Evolutionary conservation across 2,329 filamentous ascomycete species (phyloP).

Genomic region (Beauveria sp.): DNA sequence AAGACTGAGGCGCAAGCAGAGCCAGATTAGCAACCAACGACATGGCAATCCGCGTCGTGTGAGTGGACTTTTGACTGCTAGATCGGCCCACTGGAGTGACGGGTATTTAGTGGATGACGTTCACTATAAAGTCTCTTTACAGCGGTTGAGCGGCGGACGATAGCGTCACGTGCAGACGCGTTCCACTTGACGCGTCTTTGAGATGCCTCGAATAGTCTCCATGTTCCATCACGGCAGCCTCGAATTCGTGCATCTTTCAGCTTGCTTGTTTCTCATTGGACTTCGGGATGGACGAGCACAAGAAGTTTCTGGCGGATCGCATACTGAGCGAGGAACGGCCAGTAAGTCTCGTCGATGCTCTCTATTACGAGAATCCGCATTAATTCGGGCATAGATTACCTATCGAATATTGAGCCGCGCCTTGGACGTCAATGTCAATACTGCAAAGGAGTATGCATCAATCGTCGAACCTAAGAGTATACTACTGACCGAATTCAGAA

Average conservation of each 20-base stretch:
- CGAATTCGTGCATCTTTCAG: neutral
- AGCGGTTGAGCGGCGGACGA: neutral
- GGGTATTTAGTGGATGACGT: neutral
- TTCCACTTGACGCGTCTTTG: slow-evolving; percentile 7
- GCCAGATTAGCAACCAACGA: neutral
- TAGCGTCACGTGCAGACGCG: slow-evolving; percentile 9
- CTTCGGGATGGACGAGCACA: slow-evolving; percentile 51
- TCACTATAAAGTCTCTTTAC: neutral
- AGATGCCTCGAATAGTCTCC: neutral
- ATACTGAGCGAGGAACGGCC: slow-evolving; percentile 69
- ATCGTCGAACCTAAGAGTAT: slow-evolving; percentile 38
- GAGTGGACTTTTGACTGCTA: neutral
- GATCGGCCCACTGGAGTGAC: neutral
- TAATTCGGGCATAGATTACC: slow-evolving; percentile 54
- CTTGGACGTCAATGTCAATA: slow-evolving; percentile 75
- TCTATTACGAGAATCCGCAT: neutral
- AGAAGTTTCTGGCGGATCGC: slow-evolving; percentile 65
- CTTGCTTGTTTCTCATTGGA: neutral
- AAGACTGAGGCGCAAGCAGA: neutral
- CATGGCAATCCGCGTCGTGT: slow-evolving; percentile 5
- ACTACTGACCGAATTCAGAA: slow-evolving; percentile 41
- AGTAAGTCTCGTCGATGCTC: slow-evolving; percentile 36
- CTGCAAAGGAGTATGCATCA: slow-evolving; percentile 70
- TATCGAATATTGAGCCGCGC: slow-evolving; percentile 80
- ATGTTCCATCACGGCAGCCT: neutral